Percentiles rank a stretch among this genome's conserved stretches.
These are phyloP conservation scores for Phytophthora parvispora DNA, from an alignment of 352 stramenopile genomes.

Conservation along the genomic window DNA sequence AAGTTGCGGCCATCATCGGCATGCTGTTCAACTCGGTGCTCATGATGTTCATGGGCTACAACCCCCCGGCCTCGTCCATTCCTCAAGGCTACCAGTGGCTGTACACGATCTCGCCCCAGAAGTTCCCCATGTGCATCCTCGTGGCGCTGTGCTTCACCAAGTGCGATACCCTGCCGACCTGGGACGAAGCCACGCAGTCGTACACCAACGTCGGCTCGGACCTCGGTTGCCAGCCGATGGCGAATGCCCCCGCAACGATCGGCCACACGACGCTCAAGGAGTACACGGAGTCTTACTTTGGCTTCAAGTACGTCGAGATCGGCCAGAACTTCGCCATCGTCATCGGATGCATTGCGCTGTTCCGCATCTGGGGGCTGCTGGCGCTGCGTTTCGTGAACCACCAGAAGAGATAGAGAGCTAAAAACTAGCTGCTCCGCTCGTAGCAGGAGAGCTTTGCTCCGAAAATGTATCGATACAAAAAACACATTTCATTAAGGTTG, in stretches of 20 bases:
- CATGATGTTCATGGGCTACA: slow-evolving; percentile 2
- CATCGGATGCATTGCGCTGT: not conserved
- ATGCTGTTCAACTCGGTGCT: slow-evolving; percentile 3
- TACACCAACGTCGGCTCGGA: not conserved
- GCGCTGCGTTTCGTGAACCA: slow-evolving; percentile 1
- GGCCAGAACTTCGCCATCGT: slow-evolving; percentile 3
- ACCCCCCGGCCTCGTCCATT: not conserved
- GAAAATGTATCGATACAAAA: not conserved
- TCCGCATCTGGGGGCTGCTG: not conserved
- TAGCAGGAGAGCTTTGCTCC: not conserved
- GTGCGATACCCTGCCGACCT: not conserved
- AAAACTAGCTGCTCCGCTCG: not conserved
- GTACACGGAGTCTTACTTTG: slow-evolving; percentile 1
- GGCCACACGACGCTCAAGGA: slow-evolving; percentile 2
- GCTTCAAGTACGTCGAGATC: slow-evolving; percentile 3
- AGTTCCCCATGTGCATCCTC: slow-evolving; percentile 1
- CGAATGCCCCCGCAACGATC: not conserved
- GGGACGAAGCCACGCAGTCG: not conserved
- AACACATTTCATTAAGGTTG: not conserved
- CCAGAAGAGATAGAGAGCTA: not conserved
- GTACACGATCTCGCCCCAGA: not conserved
- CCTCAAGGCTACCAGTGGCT: not conserved
- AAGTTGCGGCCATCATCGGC: not conserved
- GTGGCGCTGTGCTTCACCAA: not conserved
- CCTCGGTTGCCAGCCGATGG: not conserved